Percentiles rank a stretch among this genome's conserved stretches.
These are phyloP conservation scores for Cladophialophora psammophila DNA, from an alignment of 2,329 filamentous ascomycete species.

Conservation along the genomic window DNA sequence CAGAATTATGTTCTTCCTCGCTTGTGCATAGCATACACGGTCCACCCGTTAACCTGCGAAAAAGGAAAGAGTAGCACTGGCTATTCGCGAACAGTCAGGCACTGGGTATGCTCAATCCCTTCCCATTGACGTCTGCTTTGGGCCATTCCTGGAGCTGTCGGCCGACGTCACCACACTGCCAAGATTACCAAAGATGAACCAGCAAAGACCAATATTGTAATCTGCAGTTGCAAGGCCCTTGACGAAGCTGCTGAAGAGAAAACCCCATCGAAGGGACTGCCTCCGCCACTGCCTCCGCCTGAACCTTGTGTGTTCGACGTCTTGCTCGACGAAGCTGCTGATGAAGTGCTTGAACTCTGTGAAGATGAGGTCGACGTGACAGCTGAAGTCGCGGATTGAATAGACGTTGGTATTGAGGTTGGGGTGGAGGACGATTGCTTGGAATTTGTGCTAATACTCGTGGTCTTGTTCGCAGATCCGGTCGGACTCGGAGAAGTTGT, in stretches of 20 bases:
- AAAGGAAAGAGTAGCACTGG: not conserved
- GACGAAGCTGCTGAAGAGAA: not conserved
- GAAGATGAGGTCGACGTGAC: conserved; percentile 36
- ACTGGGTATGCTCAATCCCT: not conserved
- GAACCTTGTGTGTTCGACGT: conserved; percentile 60
- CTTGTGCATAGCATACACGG: not conserved
- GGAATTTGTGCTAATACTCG: conserved; percentile 9
- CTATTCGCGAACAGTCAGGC: not conserved
- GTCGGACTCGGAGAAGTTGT: conserved; percentile 20
- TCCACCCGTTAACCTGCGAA: not conserved
- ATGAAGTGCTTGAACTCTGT: conserved; percentile 78
- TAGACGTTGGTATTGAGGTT: conserved; percentile 34
- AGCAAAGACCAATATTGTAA: not conserved
- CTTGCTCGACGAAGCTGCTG: conserved; percentile 75
- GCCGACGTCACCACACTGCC: not conserved
- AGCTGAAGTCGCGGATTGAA: conserved; percentile 53
- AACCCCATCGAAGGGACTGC: conserved; percentile 60
- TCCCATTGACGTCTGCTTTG: not conserved
- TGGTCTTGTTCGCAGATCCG: conserved; percentile 14
- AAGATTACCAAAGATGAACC: not conserved
- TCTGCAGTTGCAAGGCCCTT: not conserved
- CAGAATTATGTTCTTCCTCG: not conserved
- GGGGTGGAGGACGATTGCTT: conserved; percentile 45
- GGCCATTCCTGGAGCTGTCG: not conserved
- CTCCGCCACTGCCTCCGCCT: conserved; percentile 55